Conservation (phyloP, 495 filamentous ascomycete genomes). For the Podospora sp. region DNA sequence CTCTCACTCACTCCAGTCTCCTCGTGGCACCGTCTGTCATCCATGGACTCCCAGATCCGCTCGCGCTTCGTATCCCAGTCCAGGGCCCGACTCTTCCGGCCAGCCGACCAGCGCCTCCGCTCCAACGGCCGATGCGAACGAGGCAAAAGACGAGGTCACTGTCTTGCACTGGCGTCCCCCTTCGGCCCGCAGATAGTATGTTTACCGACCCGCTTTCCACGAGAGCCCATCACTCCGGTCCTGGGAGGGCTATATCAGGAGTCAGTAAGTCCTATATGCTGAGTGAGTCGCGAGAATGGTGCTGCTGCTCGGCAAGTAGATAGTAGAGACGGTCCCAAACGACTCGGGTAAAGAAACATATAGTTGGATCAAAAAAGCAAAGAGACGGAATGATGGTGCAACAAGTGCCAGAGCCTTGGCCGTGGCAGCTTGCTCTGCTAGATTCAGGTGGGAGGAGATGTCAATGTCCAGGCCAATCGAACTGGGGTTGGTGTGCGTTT, state of each 20-base stretch:
- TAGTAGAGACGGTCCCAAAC: neutral
- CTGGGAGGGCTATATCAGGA: neutral
- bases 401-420: no score
- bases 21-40: neutral
- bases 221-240: neutral
- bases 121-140: neutral
- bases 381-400: slow-evolving; percentile 3
- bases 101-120: neutral
- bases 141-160: neutral
- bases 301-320: neutral
- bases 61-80: neutral
- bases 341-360: slow-evolving; percentile 5
- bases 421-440: neutral
- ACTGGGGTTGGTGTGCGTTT: slow-evolving; percentile 12
- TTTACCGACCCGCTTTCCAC: slow-evolving; percentile 1
- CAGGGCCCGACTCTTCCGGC: neutral
- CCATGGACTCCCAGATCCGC: neutral
- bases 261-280: neutral
- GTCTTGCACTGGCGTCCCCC: neutral
- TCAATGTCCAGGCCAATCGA: slow-evolving; percentile 17
- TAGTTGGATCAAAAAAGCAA: slow-evolving; percentile 5
- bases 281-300: slow-evolving; percentile 1
- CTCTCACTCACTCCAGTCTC: neutral
- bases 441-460: neutral
- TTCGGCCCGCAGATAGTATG: neutral